Percentiles rank a stretch among this genome's conserved stretches.
Conservation (phyloP, 2,329 filamentous ascomycete genomes). For the Didymella keratinophila region DNA sequence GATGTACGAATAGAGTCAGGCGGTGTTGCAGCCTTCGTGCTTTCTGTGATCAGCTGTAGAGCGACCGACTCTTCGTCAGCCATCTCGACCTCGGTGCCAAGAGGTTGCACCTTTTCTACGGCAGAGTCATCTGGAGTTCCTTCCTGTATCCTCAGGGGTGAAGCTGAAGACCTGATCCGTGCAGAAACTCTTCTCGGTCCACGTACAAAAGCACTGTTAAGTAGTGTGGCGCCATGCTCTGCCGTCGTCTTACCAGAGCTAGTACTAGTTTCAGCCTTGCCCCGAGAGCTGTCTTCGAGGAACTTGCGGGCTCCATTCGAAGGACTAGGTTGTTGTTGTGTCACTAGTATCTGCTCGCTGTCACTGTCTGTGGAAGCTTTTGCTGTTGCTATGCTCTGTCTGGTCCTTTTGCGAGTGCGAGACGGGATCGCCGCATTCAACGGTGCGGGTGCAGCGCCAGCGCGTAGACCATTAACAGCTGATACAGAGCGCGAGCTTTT, state of each 20-base stretch:
- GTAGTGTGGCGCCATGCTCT: neutral
- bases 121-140: conserved; percentile 7
- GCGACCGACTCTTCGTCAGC: conserved; percentile 1
- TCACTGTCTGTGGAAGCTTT: neutral
- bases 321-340: neutral
- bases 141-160: neutral
- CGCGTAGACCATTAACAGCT: neutral
- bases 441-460: neutral
- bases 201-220: neutral
- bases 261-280: neutral
- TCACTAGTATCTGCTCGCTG: neutral
- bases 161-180: neutral
- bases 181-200: neutral
- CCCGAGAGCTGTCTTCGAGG: neutral
- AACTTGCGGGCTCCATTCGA: too few species aligned
- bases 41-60: conserved; percentile 4
- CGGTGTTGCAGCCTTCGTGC: neutral
- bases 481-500: neutral
- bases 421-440: neutral
- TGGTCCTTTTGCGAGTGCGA: neutral
- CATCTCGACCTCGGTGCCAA: neutral
- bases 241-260: neutral
- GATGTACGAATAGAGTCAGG: neutral
- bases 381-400: neutral
- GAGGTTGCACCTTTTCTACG: neutral